phyloP scores from a whole-genome alignment of 2,329 filamentous ascomycete genomes.

The Phoma sp. region DNA sequence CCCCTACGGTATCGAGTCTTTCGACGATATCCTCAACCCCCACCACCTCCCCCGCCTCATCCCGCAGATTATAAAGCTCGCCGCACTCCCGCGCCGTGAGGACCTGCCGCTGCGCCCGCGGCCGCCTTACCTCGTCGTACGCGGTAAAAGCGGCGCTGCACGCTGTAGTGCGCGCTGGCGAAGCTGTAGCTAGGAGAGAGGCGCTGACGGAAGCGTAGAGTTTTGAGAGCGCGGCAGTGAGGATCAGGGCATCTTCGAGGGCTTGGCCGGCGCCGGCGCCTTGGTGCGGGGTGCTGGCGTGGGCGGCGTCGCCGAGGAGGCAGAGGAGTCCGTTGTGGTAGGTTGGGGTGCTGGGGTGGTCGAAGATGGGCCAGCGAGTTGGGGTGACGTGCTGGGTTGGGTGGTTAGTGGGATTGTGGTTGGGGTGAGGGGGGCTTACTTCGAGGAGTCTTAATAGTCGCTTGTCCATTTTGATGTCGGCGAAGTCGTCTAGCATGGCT shows the following conservation, averaged over 20 bases:
- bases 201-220: neutral
- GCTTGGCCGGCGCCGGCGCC: conserved; percentile 32
- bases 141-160: conserved; percentile 23
- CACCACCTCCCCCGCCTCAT: neutral
- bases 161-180: neutral
- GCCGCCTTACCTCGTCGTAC: conserved; percentile 28
- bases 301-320: conserved; percentile 34
- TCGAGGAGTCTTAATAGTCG: conserved; percentile 20
- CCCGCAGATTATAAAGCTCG: conserved; percentile 20
- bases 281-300: conserved; percentile 31
- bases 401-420: neutral
- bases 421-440: neutral
- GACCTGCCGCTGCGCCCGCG: conserved; percentile 27
- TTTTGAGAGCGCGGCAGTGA: conserved; percentile 22
- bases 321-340: conserved; percentile 26
- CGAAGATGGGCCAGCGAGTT: conserved; percentile 28
- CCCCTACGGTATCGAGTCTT: no score
- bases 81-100: conserved; percentile 21
- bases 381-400: conserved; percentile 2
- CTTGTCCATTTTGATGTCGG: conserved; percentile 8
- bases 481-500: conserved; percentile 31
- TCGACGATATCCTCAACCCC: conserved; percentile 16
- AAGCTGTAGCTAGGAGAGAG: neutral
- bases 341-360: conserved; percentile 26
- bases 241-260: conserved; percentile 36